Base-by-base conservation (phyloP, 2,329 filamentous ascomycete genomes). In the Aspergillus vadensis region DNA sequence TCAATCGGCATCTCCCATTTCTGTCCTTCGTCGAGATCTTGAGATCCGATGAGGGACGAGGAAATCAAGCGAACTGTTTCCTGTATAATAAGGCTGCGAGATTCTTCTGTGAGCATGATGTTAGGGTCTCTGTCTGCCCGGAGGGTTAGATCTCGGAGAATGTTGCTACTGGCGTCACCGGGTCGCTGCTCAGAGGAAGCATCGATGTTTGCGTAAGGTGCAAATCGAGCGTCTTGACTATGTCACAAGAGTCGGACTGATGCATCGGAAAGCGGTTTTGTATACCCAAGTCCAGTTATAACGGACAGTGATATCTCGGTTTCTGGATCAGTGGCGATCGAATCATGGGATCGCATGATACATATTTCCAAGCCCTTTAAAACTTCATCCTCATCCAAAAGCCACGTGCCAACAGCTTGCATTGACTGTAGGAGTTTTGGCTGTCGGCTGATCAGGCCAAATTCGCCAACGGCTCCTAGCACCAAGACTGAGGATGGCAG, bases 401-500 rank as follows among this genome's bases (percentile, higher is more conserved):
- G 23, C 23, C 30, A 23, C 21, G 23, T 21, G 4, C 17, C 30
- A 30, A 17, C n/a, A 15, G 2, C 36, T 5, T 21, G 25, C n/a
- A 47, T 32, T 32, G 15, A 9, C 15, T 38, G 39, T 12, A 56
- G 39, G 15, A 56, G 23, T 5, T 19, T 32, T 21, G 54, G 39
- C 3, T 56, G 19, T 47, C n/a, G 39, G 21, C 41, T 56, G 15
- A 48, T 21, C 9, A 56, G 23, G 7, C 59, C 66, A 5, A 70
- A 43, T 15, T 65, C 63, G 23, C 58, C 50, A 23, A 68, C 53
- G 4, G 53, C n/a, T 4, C 63, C 63, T 15, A 70, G 56, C 19
- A 61, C 57, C 47, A 70, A 41, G 5, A 54, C 38, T 1, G 59
- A 60, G 6, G 65, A 67, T 5, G 60, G 38, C 14, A 67, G 43